These are phyloP conservation scores for Phytophthora pseudosyringae DNA, from an alignment of 352 stramenopile species.

Conservation along the genomic window DNA sequence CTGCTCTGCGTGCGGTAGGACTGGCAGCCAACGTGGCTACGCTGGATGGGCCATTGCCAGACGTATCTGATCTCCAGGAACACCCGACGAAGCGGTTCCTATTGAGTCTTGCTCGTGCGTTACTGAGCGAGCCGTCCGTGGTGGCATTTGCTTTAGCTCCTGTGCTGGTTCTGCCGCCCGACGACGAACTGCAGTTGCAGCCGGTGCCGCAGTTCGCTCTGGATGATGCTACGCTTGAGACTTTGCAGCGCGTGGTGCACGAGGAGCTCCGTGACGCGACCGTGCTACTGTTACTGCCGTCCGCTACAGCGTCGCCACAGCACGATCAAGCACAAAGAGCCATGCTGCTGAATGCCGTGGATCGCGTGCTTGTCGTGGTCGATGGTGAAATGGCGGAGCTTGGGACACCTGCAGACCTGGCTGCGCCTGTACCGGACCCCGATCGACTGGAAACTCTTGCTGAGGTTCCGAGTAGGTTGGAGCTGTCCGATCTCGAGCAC, in stretches of 20 bases:
- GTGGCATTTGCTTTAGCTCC: slow-evolving; percentile 77
- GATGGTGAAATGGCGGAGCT: slow-evolving; percentile 89
- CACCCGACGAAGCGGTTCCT: slow-evolving; percentile 95
- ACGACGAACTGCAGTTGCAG: slow-evolving; percentile 23
- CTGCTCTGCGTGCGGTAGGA: slow-evolving; percentile 54
- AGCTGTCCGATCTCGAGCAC: slow-evolving; percentile 30
- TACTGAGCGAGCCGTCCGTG: slow-evolving; percentile 89
- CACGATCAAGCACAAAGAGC: slow-evolving; percentile 32
- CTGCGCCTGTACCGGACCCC: slow-evolving; percentile 26
- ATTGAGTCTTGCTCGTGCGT: slow-evolving; percentile 95
- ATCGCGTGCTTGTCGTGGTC: slow-evolving; percentile 97
- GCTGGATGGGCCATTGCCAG: slow-evolving; percentile 62
- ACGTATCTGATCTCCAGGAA: slow-evolving; percentile 88
- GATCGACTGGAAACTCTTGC: slow-evolving; percentile 47
- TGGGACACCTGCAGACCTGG: slow-evolving; percentile 76
- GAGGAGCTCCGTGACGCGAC: slow-evolving; percentile 92
- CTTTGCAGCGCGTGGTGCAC: slow-evolving; percentile 83
- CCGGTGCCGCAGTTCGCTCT: slow-evolving; percentile 22
- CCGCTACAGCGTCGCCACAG: slow-evolving; percentile 42
- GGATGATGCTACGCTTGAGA: slow-evolving; percentile 74
- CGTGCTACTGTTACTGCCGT: slow-evolving; percentile 97
- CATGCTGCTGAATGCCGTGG: slow-evolving; percentile 93
- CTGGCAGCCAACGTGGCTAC: slow-evolving; percentile 70
- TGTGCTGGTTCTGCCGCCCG: slow-evolving; percentile 28
- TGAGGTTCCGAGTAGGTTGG: slow-evolving; percentile 25